Evolutionary conservation across 2,329 filamentous ascomycete genomes (phyloP), one percentile per base, ranked within the genome.

Genomic region (Penicillium sp.): DNA sequence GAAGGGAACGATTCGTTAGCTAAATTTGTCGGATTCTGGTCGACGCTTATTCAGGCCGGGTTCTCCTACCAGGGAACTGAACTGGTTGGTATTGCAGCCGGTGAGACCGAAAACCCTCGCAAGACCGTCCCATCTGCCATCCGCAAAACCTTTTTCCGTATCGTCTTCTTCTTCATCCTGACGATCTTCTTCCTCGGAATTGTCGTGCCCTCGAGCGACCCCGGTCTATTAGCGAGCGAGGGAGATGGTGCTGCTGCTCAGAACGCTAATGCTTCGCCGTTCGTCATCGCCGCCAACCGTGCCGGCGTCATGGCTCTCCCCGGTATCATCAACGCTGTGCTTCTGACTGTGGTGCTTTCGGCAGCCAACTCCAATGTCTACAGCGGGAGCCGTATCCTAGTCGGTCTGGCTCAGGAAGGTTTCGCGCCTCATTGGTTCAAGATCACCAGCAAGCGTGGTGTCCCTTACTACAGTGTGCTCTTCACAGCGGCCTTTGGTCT

Each of bases 41-140:
- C 65, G 17, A 74, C 73, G 52, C 74, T 79, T 53, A 65, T 68
- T 41, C 61, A 69, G 45, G 68, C 69, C 2, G 65, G 64, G 9
- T 72, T 70, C 53, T 67, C 68, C 7, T 72, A 69, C 49, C 63
- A 64, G 66, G 86, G 85, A 42, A 80, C 84, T 8, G 86, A 89
- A 69, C 76, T 88, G 19, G 84, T 88, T 12, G 86, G 82, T 53
- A 81, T 90, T 42, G 84, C 83, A 15, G 86, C 85, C 9, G 86
- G 85, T 56, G 86, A 90, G 71, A 84, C 83, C 8, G 77, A 78
- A 43, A 81, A 88, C 66, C 86, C 86, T 6, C 77, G 78, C 58
- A 85, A 82, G 68, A 82, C 79, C 21, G 83, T 90, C 43, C 86
- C 86, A 1, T 72, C 74, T 9, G 86, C 85, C 12, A 86, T 88